Conservation (phyloP, 148 eudicot genomes). For the Pouteria glomerata region DNA sequence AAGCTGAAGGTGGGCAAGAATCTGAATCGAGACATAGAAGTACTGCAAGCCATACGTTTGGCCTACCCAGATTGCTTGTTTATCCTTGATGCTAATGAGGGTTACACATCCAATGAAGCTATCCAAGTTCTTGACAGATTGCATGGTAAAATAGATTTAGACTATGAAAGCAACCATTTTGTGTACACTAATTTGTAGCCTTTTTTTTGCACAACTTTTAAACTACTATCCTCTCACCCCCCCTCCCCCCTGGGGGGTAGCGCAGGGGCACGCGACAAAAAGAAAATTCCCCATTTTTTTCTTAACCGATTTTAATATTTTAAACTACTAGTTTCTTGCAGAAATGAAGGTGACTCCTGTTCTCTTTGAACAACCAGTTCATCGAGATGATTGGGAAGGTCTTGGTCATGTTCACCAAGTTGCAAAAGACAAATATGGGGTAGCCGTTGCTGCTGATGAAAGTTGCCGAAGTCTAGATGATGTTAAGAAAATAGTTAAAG, state of each 20-base stretch:
- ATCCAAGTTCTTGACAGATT: conserved; percentile 66
- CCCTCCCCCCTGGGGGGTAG: no score
- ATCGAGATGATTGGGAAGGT: conserved; percentile 83
- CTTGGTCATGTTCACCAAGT: conserved; percentile 59
- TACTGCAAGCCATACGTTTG: conserved; percentile 58
- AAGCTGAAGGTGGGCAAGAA: conserved; percentile 90
- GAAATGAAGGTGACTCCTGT: conserved; percentile 70
- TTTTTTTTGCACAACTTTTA: no score
- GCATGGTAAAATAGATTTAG: conserved; percentile 38
- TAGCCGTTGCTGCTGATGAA: conserved; percentile 88
- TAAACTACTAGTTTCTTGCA: conserved; percentile 25
- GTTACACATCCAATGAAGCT: conserved; percentile 68
- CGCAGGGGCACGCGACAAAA: no score
- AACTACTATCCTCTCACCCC: background rate
- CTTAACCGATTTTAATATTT: background rate
- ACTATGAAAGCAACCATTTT: background rate
- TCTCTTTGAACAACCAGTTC: conserved; percentile 95
- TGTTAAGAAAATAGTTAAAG: conserved; percentile 52
- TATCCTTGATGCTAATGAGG: conserved; percentile 91
- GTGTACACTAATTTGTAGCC: background rate
- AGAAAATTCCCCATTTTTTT: background rate
- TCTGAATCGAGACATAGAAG: conserved; percentile 61
- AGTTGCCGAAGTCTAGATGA: conserved; percentile 72
- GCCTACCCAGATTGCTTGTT: conserved; percentile 64
- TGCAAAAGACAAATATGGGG: conserved; percentile 67